Evolutionary conservation across 176 grass and related monocot species (phyloP), one percentile per base, ranked within the genome.

Genomic region (Hordeum marinum): DNA sequence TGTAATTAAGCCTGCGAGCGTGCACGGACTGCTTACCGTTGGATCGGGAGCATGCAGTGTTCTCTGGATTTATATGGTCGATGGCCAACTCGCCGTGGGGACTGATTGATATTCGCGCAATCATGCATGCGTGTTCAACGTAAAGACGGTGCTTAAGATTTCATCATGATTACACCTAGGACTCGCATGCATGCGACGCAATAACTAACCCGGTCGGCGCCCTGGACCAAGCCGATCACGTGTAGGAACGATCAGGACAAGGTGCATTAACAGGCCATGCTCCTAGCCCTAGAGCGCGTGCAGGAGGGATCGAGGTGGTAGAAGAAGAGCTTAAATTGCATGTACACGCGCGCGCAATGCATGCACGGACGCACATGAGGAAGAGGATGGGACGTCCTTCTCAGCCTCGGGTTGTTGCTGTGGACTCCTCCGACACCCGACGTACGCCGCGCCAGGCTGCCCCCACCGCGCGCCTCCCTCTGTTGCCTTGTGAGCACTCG

Each of bases 401-500:
- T 76, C 72, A 40, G 60, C 29, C 46, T 57, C 6, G 82, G 50
- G 70, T 64, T 84, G 58, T 36, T 75, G 37, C 48, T 27, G 81
- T 83, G 27, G 27, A 54, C 41, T 17, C 45, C 13, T 52, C 48
- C 80, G 40, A 63, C 40, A 24, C 63, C 20, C 78, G 29, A 45
- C 25, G 78, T 67, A 50, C 62, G n/a, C n/a, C 2, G 62, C 79
- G 5, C 21, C 29, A 36, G 50, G 57, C 41, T 65, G 18, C 15
- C 37, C 68, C 41, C 48, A 55, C 68, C 72, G 64, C 29, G 29
- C 29, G 29, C 18, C 25, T 87, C 12, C 58, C 68, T 36, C 77
- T 87, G 78, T 66, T 87, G 70, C 8, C 60, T 57, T 87, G 85
- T 77, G 86, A 83, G 72, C 79, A n/a, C 55, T 83, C n/a, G 34